A percentile compares a stretch with the other conserved stretches of the same genome.
phyloP scores from a whole-genome alignment of 2,329 filamentous ascomycete species.

The Cadophora malorum region DNA sequence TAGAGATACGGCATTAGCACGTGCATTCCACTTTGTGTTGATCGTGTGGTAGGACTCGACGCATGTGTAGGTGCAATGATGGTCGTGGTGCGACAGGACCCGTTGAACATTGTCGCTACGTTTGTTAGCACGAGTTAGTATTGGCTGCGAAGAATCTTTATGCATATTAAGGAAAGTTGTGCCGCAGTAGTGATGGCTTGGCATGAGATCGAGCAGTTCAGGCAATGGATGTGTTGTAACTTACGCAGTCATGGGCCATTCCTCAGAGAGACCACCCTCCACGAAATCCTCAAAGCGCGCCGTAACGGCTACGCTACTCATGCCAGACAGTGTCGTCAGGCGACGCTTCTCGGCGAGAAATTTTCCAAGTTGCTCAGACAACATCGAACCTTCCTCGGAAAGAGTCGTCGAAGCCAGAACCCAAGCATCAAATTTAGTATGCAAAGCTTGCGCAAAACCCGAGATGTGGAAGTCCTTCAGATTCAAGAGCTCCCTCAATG shows the following conservation, averaged over 20 bases:
- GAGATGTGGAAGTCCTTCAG: not conserved
- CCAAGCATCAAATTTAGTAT: not conserved
- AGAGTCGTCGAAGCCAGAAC: not conserved
- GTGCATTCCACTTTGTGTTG: no score
- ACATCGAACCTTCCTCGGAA: not conserved
- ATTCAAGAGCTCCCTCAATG: not conserved
- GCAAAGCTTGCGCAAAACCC: not conserved
- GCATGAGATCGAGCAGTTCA: not conserved
- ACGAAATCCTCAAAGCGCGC: not conserved
- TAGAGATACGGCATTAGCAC: no score
- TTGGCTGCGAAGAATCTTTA: not conserved
- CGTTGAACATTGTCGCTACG: not conserved
- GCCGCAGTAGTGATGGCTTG: not conserved
- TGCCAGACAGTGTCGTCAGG: not conserved
- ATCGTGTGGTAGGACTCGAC: no score
- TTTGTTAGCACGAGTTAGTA: not conserved
- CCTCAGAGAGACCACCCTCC: not conserved
- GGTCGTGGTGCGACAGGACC: not conserved
- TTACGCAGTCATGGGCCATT: not conserved
- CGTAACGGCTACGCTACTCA: not conserved
- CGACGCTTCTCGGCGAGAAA: not conserved
- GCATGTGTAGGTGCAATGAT: not conserved
- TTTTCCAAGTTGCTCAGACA: not conserved
- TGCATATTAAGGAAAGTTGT: no score
- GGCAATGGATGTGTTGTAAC: not conserved